Evolutionary conservation across 2,329 filamentous ascomycete species (phyloP), one percentile per base, ranked within the genome.

Genomic region (Ceratocystiopsis minuta): DNA sequence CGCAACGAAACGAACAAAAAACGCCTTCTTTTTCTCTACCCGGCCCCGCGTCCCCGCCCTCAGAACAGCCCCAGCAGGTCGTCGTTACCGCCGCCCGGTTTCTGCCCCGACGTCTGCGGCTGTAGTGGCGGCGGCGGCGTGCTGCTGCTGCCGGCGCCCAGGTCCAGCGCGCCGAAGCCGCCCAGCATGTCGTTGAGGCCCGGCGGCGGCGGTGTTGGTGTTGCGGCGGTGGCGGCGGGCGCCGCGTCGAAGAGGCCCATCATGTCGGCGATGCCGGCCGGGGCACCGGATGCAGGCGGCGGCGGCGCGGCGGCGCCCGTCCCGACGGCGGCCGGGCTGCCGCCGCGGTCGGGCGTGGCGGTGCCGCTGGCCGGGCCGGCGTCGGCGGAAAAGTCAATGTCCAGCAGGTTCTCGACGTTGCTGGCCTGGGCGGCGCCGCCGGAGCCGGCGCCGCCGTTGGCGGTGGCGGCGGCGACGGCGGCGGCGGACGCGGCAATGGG

Each of bases 401-500:
- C 90, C 43, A 98, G 71, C 16, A 98, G 68, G 57, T 96, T 98
- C 60, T 98, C 90, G 49, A 88, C 72, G 53, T 94, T 95, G 64
- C 62, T 81, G 9, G 54, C 50, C 3, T 54, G 60, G 28, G 72
- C 61, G 43, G 76, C 43, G 6, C 32, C 76, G 0, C 77, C 76
- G 1, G 76, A 72, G 4, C 34, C 39, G 34, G 6, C 17, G 34
- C 37, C 35, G 13, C 37, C 38, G 20, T 32, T 41, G 34, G 33
- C 34, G 9, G 34, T 18, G 0, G 76, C 75, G 0, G 75, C 75
- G 0, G 71, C 72, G 0, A 75, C 78, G 0, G 79, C 78, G 0
- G 77, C 78, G 1, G 82, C 82, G 0, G 83, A 81, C 0, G 86
- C 88, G 0, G 88, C 88, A 51, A 96, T 84, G 1, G 90, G 88